These are phyloP conservation scores for Tetrapisispora iriomotensis DNA, from an alignment of 805 yeast genomes.

Conservation along the genomic window DNA sequence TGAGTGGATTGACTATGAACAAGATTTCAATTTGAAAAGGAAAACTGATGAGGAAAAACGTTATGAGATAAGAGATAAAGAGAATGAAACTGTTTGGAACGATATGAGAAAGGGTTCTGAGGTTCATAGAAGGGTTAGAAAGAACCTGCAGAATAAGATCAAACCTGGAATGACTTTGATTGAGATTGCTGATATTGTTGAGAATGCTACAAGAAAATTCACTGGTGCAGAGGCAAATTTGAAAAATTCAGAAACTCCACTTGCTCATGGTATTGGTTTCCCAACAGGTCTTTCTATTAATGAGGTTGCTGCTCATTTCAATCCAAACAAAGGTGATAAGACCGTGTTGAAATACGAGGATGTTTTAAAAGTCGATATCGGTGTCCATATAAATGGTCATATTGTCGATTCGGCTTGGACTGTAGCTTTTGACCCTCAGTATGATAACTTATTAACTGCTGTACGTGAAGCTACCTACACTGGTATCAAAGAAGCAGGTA, in stretches of 20 bases:
- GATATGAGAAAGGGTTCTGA: slow-evolving; percentile 95
- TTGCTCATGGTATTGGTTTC: slow-evolving; percentile 82
- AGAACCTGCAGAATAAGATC: slow-evolving; percentile 60
- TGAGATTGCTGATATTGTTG: slow-evolving; percentile 83
- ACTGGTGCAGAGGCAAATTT: slow-evolving; percentile 50
- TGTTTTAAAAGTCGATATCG: slow-evolving; percentile 93
- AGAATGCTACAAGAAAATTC: slow-evolving; percentile 68
- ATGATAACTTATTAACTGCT: slow-evolving; percentile 71
- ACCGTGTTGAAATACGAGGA: slow-evolving; percentile 74
- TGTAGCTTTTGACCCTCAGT: slow-evolving; percentile 72
- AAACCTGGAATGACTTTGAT: slow-evolving; percentile 89
- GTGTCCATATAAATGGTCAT: slow-evolving; percentile 91
- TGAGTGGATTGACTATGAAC: slow-evolving; percentile 69
- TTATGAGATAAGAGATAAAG: slow-evolving; percentile 50
- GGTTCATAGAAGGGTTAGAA: slow-evolving; percentile 84
- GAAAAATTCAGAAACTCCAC: slow-evolving; percentile 32
- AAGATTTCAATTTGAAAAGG: slow-evolving; percentile 53
- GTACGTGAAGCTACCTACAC: slow-evolving; percentile 91
- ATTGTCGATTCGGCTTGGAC: slow-evolving; percentile 96
- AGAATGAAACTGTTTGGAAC: slow-evolving; percentile 55
- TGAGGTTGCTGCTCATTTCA: slow-evolving; percentile 94
- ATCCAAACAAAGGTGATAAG: slow-evolving; percentile 93
- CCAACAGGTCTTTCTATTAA: slow-evolving; percentile 96
- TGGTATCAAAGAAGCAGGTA: slow-evolving; percentile 87
- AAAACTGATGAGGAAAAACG: slow-evolving; percentile 82